Evolutionary conservation across 441 rosid species (phyloP), one percentile per base, ranked within the genome.

Genomic region (Erysimum cheiri): DNA sequence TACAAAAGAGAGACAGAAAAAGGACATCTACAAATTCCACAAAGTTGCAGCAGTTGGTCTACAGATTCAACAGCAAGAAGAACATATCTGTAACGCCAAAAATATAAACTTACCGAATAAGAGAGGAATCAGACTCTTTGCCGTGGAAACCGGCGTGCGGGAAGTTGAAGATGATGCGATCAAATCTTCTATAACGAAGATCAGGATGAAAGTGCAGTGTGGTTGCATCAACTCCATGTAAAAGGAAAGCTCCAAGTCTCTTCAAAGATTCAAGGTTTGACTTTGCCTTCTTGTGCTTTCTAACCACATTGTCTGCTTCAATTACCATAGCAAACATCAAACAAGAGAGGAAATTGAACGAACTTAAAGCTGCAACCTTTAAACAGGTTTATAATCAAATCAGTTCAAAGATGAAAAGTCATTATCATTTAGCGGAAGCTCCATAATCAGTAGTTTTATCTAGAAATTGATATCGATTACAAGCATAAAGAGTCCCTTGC

Each of bases 221-320:
- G 53, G 76, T 82, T 8, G 90, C 88, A 81, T 87, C 93, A 68
- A 84, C 90, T 64, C 73, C 84, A 72, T 80, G 82, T 19, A 79
- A 65, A 36, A 74, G 54, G 10, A 39, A 46, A 37, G 85, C 88
- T 68, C 88, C 88, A 9, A 77, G 77, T 61, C 65, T 49, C 76
- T 68, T 3, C 15, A 84, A 53, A 14, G 55, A 67, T 3, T 63
- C 58, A 64, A 82, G 50, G 60, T 90, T 86, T 52, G 85, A 75
- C 35, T 54, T 57, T 44, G 88, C 87, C 1, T 78, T 71, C 67
- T 77, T 71, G 77, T 83, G 84, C 36, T 81, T 86, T 62, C 70
- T 71, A 12, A 74, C 65, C 69, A 82, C 61, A 12, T 11, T 66
- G 66, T 65, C 88, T 85, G 72, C 64, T 41, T 24, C 39, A 19